phyloP scores from a whole-genome alignment of 768 basidiomycete genomes.

The Hortiboletus campestris region DNA sequence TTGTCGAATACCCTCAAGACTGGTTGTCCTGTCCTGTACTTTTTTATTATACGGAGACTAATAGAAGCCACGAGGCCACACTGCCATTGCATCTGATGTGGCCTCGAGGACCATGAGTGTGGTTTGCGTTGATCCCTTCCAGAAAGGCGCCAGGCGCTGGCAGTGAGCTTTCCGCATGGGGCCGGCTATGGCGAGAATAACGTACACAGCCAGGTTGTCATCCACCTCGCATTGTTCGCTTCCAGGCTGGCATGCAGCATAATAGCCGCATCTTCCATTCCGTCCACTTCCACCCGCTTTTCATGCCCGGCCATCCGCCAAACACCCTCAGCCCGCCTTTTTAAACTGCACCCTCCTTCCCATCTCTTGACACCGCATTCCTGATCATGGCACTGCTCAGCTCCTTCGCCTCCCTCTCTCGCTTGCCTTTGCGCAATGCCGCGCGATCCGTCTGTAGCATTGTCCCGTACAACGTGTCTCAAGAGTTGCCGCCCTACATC shows the following conservation, averaged over 20 bases:
- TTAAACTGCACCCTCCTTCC: not conserved
- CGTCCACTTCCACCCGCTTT: not conserved
- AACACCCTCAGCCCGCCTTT: no score
- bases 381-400: constrained; percentile 4
- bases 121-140: not conserved
- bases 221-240: constrained; percentile 14
- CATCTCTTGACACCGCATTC: not conserved
- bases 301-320: not conserved
- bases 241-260: constrained; percentile 25
- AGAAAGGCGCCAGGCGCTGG: no score
- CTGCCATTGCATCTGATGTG: no score
- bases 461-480: constrained; percentile 24
- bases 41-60: not conserved
- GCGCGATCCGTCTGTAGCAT: constrained; percentile 21
- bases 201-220: constrained; percentile 7
- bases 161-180: not conserved
- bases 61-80: not conserved
- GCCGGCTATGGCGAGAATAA: not conserved
- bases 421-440: not conserved
- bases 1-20: constrained; percentile 1
- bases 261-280: constrained; percentile 5
- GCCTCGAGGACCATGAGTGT: no score
- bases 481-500: constrained; percentile 50
- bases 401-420: not conserved
- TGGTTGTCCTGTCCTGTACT: constrained; percentile 11